Evolutionary conservation across 2,329 filamentous ascomycete species (phyloP).

Genomic region (Apiospora sp.): DNA sequence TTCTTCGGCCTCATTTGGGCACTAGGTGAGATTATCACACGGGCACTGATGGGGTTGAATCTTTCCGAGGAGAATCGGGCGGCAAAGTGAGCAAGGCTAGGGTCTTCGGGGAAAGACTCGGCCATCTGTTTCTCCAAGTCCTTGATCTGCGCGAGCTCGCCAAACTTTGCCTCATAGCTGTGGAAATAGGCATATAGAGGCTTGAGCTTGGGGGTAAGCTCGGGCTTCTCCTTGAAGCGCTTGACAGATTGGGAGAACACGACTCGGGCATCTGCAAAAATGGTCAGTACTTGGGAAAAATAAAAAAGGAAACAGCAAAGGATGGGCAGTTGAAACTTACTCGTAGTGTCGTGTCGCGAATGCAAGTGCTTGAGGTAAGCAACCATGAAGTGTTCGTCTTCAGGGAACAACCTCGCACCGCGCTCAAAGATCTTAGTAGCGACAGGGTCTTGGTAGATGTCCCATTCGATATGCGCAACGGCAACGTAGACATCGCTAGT

Average conservation of each 20-base stretch:
- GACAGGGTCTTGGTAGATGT: slow-evolving; percentile 93
- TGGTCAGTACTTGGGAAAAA: slow-evolving; percentile 32
- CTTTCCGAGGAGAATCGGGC: slow-evolving; percentile 75
- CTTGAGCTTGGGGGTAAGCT: slow-evolving; percentile 78
- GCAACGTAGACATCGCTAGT: slow-evolving; percentile 96
- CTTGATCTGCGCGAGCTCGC: slow-evolving; percentile 88
- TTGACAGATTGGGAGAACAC: slow-evolving; percentile 96
- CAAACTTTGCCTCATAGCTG: slow-evolving; percentile 92
- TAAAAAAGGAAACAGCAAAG: slow-evolving; percentile 34
- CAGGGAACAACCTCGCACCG: slow-evolving; percentile 90
- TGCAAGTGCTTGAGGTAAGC: slow-evolving; percentile 97
- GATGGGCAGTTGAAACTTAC: slow-evolving; percentile 61
- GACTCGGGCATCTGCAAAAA: slow-evolving; percentile 80
- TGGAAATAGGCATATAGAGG: slow-evolving; percentile 92
- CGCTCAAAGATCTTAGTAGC: slow-evolving; percentile 96
- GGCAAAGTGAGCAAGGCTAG: slow-evolving; percentile 76
- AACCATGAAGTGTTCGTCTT: slow-evolving; percentile 91
- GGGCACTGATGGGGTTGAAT: slow-evolving; percentile 85
- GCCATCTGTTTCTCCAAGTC: slow-evolving; percentile 93
- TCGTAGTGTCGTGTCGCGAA: slow-evolving; percentile 90
- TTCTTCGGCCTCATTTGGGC: slow-evolving; percentile 77
- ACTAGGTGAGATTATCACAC: slow-evolving; percentile 81
- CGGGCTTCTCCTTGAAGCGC: slow-evolving; percentile 79
- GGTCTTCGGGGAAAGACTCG: slow-evolving; percentile 91
- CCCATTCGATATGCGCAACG: slow-evolving; percentile 90